phyloP scores from a whole-genome alignment of 768 basidiomycete species.

The Leccinum truebloodii region DNA sequence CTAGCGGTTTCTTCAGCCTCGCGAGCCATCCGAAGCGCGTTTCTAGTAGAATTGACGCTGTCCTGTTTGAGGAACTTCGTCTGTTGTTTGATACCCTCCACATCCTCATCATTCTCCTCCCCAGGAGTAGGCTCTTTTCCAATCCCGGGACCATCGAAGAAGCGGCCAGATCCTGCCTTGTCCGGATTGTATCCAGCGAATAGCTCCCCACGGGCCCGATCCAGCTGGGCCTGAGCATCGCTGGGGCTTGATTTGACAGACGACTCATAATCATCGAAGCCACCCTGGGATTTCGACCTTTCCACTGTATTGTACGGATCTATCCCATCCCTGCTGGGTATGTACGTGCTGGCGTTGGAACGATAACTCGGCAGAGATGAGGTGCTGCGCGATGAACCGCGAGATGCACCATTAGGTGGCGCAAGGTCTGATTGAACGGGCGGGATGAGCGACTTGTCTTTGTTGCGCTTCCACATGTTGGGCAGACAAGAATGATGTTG shows the following conservation, averaged over 20 bases:
- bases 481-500: background rate
- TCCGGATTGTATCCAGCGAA: constrained; percentile 73
- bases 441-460: constrained; percentile 65
- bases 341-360: constrained; percentile 62
- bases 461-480: constrained; percentile 58
- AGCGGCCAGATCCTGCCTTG: constrained; percentile 60
- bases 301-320: constrained; percentile 48
- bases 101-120: constrained; percentile 81
- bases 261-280: constrained; percentile 27
- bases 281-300: constrained; percentile 28
- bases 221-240: constrained; percentile 47
- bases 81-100: constrained; percentile 94
- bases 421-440: constrained; percentile 49
- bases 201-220: constrained; percentile 69
- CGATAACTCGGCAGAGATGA: constrained; percentile 46
- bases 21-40: constrained; percentile 89
- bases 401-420: constrained; percentile 28
- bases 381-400: constrained; percentile 32
- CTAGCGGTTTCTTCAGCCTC: constrained; percentile 96
- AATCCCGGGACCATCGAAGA: constrained; percentile 61
- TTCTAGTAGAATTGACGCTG: constrained; percentile 82
- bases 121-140: constrained; percentile 53
- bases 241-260: constrained; percentile 6
- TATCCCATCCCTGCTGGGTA: constrained; percentile 63
- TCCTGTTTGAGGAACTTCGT: constrained; percentile 91